A percentile compares a stretch with the other conserved stretches of the same genome.
These are phyloP conservation scores for Alnus glutinosa DNA, from an alignment of 306 rosid species.

Conservation along the genomic window DNA sequence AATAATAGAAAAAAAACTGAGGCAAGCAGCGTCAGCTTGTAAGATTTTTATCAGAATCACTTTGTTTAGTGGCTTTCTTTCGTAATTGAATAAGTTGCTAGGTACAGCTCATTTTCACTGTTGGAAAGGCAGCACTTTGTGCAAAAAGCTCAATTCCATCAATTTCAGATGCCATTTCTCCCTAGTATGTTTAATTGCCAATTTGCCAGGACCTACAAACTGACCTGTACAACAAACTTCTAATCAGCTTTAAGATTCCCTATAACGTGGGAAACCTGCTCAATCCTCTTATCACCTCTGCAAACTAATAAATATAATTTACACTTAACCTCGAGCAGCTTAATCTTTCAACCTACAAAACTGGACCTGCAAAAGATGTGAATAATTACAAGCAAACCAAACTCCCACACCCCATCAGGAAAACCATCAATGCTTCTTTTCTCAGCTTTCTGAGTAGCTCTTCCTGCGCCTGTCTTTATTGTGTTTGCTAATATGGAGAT, in stretches of 20 bases:
- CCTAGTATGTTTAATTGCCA: constrained; percentile 42
- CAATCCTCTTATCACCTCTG: constrained; percentile 29
- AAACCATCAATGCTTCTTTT: constrained; percentile 2
- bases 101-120: constrained; percentile 22
- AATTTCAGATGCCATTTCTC: constrained; percentile 35
- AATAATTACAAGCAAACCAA: constrained; percentile 53
- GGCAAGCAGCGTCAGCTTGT: not conserved
- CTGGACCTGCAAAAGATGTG: constrained; percentile 44
- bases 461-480: constrained; percentile 1
- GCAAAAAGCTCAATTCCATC: constrained; percentile 29
- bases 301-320: constrained; percentile 52
- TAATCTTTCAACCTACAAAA: constrained; percentile 63
- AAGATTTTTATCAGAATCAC: constrained; percentile 1
- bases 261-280: constrained; percentile 45
- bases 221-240: constrained; percentile 72
- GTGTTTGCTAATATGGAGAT: constrained; percentile 6
- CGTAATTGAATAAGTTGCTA: constrained; percentile 35
- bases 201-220: constrained; percentile 51
- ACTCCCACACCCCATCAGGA: constrained; percentile 23
- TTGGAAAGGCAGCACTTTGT: constrained; percentile 15
- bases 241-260: constrained; percentile 39
- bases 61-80: constrained; percentile 29
- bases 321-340: constrained; percentile 61
- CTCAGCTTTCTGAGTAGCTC: constrained; percentile 15
- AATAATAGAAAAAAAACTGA: too few relatives aligned